These are phyloP conservation scores for Ascochyta koolunga DNA, from an alignment of 2,329 filamentous ascomycete species.

Conservation along the genomic window DNA sequence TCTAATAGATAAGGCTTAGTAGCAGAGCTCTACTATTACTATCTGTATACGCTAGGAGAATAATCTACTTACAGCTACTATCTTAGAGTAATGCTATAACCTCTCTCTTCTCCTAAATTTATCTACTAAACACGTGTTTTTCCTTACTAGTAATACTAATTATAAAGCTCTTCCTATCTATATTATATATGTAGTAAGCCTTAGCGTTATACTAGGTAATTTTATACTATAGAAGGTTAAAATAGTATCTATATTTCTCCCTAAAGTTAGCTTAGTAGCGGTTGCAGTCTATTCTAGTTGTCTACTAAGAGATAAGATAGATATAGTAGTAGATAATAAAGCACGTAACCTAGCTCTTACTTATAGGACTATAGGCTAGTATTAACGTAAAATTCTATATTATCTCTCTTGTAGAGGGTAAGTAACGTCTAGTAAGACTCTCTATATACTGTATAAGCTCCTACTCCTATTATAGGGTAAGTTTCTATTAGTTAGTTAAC, in stretches of 20 bases:
- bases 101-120: neutral
- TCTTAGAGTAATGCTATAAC: neutral
- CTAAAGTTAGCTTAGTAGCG: constrained; percentile 24
- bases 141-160: neutral
- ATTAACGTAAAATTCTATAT: too few relatives aligned
- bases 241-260: too few relatives aligned
- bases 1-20: neutral
- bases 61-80: neutral
- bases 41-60: neutral
- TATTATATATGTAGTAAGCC: neutral
- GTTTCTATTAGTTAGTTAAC: neutral
- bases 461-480: constrained; percentile 14
- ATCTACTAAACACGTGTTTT: too few relatives aligned
- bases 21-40: neutral
- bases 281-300: constrained; percentile 19
- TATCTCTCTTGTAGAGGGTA: too few relatives aligned
- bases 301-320: constrained; percentile 19
- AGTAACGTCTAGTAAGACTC: constrained; percentile 9
- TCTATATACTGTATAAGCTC: constrained; percentile 28
- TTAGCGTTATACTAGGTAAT: neutral
- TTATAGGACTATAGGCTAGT: too few relatives aligned
- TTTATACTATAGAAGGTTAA: neutral
- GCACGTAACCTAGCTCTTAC: too few relatives aligned
- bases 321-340: constrained; percentile 19
- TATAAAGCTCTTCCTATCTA: too few relatives aligned